phyloP scores from a whole-genome alignment of 2,329 filamentous ascomycete species.

The Neoarthrinium moseri region DNA sequence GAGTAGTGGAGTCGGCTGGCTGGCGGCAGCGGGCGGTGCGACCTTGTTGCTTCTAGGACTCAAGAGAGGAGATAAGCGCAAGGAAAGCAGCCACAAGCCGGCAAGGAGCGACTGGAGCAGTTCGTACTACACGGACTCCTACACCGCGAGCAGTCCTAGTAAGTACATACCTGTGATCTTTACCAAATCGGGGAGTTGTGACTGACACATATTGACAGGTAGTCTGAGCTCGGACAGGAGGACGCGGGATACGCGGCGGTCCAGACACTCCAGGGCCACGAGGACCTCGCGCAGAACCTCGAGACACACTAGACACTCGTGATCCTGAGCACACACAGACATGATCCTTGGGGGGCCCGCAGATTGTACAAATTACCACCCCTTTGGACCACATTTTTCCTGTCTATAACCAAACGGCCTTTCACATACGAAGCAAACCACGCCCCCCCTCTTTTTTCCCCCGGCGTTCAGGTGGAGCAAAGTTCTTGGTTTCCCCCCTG shows the following conservation, averaged over 20 bases:
- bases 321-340: neutral
- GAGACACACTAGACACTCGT: conserved; percentile 12
- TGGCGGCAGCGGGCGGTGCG: conserved; percentile 50
- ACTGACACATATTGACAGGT: conserved; percentile 33
- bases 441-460: no score
- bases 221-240: conserved; percentile 46
- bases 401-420: no score
- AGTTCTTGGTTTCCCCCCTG: neutral
- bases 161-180: conserved; percentile 32
- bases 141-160: conserved; percentile 51
- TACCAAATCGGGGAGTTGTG: neutral
- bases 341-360: no score
- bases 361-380: no score
- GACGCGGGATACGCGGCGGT: conserved; percentile 33
- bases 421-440: no score
- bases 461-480: conserved; percentile 1
- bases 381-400: no score
- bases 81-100: conserved; percentile 40
- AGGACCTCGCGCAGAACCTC: conserved; percentile 23
- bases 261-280: conserved; percentile 24
- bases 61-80: conserved; percentile 43
- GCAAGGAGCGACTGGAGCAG: conserved; percentile 46
- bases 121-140: conserved; percentile 54
- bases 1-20: conserved; percentile 46
- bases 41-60: conserved; percentile 57